Conservation (phyloP, 1,284 basidiomycete species). For the Cutaneotrichosporon sp. region DNA sequence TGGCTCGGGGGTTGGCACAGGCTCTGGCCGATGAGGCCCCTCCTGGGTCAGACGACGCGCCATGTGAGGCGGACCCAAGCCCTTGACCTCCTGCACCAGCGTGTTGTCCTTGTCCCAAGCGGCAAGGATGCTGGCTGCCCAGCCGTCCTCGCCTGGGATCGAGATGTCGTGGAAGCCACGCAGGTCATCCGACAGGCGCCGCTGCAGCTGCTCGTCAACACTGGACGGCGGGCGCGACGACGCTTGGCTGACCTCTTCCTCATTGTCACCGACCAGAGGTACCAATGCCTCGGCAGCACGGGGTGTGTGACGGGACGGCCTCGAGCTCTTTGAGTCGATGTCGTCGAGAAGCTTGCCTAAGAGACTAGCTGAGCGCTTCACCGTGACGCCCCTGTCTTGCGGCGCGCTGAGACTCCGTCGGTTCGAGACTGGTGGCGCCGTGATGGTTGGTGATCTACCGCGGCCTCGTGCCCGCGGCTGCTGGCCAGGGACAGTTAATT, state of each 20-base stretch:
- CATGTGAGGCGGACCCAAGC: background rate
- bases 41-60: background rate
- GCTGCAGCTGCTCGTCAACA: slow-evolving; percentile 4
- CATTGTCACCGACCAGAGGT: background rate
- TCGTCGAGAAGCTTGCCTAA: slow-evolving; percentile 21
- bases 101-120: slow-evolving; percentile 21
- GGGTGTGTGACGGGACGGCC: slow-evolving; percentile 1
- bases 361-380: slow-evolving; percentile 18
- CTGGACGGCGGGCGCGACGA: background rate
- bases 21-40: background rate
- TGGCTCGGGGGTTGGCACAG: background rate
- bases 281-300: background rate
- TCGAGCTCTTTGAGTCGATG: slow-evolving; percentile 18
- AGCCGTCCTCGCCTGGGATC: slow-evolving; percentile 33
- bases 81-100: background rate
- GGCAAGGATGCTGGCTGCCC: slow-evolving; percentile 38
- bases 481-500: background rate
- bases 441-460: background rate
- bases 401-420: background rate
- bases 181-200: slow-evolving; percentile 41
- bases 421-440: background rate
- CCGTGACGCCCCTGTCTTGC: background rate
- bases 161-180: slow-evolving; percentile 35
- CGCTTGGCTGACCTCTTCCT: background rate
- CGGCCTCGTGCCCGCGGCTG: background rate